Percentiles rank a stretch among this genome's conserved stretches.
Evolutionary conservation across 163 green algal genomes (phyloP).

Genomic region (Scenedesmus sp.): DNA sequence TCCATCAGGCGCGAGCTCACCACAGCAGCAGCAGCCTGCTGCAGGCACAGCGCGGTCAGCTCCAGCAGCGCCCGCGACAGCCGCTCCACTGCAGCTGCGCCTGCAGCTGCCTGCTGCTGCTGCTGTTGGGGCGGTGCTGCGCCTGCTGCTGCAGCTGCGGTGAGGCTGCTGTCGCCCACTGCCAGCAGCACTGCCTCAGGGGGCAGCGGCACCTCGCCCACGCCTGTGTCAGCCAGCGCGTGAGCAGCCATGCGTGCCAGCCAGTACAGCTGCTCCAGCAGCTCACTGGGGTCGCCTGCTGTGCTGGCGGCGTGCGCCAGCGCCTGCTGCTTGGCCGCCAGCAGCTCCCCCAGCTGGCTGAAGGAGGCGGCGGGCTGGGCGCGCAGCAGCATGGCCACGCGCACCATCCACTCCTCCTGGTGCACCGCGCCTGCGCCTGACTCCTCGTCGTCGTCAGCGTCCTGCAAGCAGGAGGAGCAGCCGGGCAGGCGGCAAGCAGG

Average conservation of each 20-base stretch:
- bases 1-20: constrained; percentile 73
- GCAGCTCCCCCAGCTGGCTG: constrained; percentile 56
- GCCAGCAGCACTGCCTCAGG: constrained; percentile 48
- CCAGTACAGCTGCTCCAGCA: constrained; percentile 81
- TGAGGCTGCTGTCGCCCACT: constrained; percentile 17
- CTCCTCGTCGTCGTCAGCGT: constrained; percentile 56
- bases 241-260: constrained; percentile 70
- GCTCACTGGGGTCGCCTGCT: constrained; percentile 58
- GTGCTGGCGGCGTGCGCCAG: constrained; percentile 53
- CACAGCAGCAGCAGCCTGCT: constrained; percentile 28
- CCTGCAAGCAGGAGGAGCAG: constrained; percentile 15
- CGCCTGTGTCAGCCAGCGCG: constrained; percentile 75
- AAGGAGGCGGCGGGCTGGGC: constrained; percentile 54
- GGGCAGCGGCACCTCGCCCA: constrained; percentile 66
- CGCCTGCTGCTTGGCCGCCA: constrained; percentile 49
- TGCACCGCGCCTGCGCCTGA: constrained; percentile 52
- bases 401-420: constrained; percentile 63
- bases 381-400: constrained; percentile 63
- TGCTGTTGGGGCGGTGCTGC: constrained; percentile 38
- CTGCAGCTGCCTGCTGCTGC: constrained; percentile 20
- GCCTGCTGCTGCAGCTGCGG: neutral
- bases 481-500: neutral
- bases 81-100: constrained; percentile 46
- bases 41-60: constrained; percentile 56
- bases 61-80: constrained; percentile 57